Base-by-base conservation (phyloP, 441 rosid species). In the Croton setiger region DNA sequence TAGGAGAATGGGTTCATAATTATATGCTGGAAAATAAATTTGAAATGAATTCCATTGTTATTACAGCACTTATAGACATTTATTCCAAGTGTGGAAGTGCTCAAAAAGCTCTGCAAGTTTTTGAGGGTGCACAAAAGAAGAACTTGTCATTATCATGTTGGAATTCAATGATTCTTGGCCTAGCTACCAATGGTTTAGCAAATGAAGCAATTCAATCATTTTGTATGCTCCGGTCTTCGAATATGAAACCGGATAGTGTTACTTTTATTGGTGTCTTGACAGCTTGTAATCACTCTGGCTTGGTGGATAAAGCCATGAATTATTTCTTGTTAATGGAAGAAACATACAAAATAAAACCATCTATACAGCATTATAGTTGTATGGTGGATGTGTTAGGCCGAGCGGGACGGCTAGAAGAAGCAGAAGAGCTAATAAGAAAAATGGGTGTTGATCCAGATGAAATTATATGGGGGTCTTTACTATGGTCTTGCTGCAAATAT, bases 1-100 rank as follows among this genome's bases (percentile, higher is more conserved):
- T 83, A 77, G 94, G 98, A 60, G 86, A 79, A 64, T 86, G 97
- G 97, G 51, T 86, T 71, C 97, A 89, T 82, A 77, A 80, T 20
- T 89, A 80, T 70, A 73, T 89, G 48, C 67, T 66, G 60, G 82
- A 67, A 76, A 80, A 83, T 12, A 67, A 74, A 37, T 76, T 87
- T 64, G 81, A 69, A 49, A 68, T 88, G 80, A 89, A 91, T 74
- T 20, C 78, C n/a, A 80, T 90, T 48, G 80, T 89, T 65, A 64
- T 76, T 53, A 91, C 94, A 0, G 90, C 96, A 54, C 78, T 91
- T 63, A 79, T 87, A 68, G 91, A 89, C 81, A 86, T 89, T 97
- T 89, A 83, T 58, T 85, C 92, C 72, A 88, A 84, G 78, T 86
- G 90, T 51, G 98, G 97, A 43, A 71, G 82, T 55, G 67, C 85